Base-by-base conservation (phyloP, 2,329 filamentous ascomycete genomes). In the Colletotrichum cuscutae region DNA sequence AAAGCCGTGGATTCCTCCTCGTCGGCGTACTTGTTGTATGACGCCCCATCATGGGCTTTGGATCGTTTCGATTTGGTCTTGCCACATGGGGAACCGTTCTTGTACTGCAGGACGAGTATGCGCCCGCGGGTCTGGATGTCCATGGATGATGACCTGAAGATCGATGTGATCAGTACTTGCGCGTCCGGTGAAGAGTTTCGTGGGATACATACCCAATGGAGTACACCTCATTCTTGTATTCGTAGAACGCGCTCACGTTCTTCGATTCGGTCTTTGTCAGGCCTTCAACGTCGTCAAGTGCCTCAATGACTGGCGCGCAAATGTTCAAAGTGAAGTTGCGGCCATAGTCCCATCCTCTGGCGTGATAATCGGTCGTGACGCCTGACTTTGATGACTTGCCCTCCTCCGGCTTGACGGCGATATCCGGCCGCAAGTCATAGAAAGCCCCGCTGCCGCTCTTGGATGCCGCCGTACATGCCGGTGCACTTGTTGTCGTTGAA, bases 291-390 rank as follows among this genome's bases (percentile, higher is more conserved):
- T 90, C 85, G 56, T 87, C 84, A 24, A 93, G 85, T 19, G 89
- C 84, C 76, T 93, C 90, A 19, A 95, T 88, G n/a, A 95, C 92
- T 1, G 93, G 86, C 46, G 88, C 91, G 84, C 94, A 97, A 77
- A 97, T 92, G 83, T 97, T 97, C 77, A 96, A 80, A 2, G 94
- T 96, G 79, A 97, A 97, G 84, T 96, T 96, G 75, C 90, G 90
- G 75, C 89, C 90, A 77, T 95, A 94, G 82, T 96, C 94, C 80
- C 91, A 93, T 42, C 94, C 94, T 72, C 89, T 89, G 8, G 92
- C 90, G 75, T 90, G 87, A 81, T 91, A 91, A 79, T 91, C 89
- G 37, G 84, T 82, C 11, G 82, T 82, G 12, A 83, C 81, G 32
- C 80, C 81, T 15, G 83, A 83, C 74, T 83, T 84, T 73, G 84